Base-by-base conservation (phyloP, 345 rosid genomes). In the Cardamine chenopodiifolia region DNA sequence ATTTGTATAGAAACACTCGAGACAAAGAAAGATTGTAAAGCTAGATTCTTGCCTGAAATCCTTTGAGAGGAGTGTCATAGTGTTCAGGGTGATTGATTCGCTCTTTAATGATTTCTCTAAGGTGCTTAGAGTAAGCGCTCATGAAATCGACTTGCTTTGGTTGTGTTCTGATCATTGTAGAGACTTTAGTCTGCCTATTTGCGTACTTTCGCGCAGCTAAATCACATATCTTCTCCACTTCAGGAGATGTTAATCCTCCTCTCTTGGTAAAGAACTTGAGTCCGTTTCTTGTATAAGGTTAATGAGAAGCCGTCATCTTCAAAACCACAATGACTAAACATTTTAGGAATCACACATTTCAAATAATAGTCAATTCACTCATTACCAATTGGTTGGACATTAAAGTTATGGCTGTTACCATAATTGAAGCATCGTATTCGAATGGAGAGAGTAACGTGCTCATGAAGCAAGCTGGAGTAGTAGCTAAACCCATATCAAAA, bases 381-480 rank as follows among this genome's bases (percentile, higher is more conserved):
- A 10, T 8, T 60, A 20, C 32, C 26, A 39, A 19, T 57, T 57
- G 7, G 7, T 40, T 14, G 14, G 4, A 1, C 14, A 1, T 37
- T 2, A 2, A 34, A 34, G 37, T 32, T 32, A 35, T 11, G 3
- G 15, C 13, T 3, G 19, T 49, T 86, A 89, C 96, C 98, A 94
- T 94, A 15, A 91, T 85, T 20, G 97, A 91, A 64, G 92, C 99
- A 76, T 95, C 91, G 17, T 84, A 91, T 39, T 85, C 80, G 64
- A 89, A 95, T 8, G 93, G 88, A 62, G 85, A 74, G 40, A 91
- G 80, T 78, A 88, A 28, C 34, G 97, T 90, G 70, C 97, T 91
- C 97, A 92, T 87, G 80, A 90, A 95, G 82, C 98, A 91, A 78
- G 97, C 97, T 0, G 98, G 98, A 44, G 97, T 90, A 3, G 98